Conservation (phyloP, 805 yeast species). For the Kodamaea restingae region DNA sequence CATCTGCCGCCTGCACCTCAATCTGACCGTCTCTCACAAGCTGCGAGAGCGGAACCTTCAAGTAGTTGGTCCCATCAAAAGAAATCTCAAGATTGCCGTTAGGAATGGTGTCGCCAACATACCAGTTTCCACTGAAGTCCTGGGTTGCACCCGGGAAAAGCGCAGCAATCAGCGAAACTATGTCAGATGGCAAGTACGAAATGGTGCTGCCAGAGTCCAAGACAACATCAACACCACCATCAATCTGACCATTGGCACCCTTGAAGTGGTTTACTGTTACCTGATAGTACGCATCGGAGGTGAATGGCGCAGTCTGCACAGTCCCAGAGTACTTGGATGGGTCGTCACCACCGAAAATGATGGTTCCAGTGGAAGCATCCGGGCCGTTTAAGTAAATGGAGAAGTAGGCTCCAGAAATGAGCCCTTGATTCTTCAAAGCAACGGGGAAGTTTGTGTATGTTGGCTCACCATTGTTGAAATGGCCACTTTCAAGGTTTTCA, state of each 20-base stretch:
- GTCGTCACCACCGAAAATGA: conserved; percentile 16
- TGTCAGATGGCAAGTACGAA: conserved; percentile 6
- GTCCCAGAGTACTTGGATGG: conserved; percentile 13
- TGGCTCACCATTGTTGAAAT: not conserved
- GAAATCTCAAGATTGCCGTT: conserved; percentile 2
- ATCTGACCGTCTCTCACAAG: too few relatives aligned
- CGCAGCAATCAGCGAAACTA: conserved; percentile 13
- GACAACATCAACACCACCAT: not conserved
- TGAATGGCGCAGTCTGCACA: conserved; percentile 4
- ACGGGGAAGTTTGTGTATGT: conserved; percentile 17
- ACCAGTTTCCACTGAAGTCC: not conserved
- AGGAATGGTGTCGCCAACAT: conserved; percentile 1
- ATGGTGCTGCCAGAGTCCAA: conserved; percentile 8
- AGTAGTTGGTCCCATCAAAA: conserved; percentile 4
- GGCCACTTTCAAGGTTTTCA: not conserved
- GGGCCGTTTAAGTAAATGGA: conserved; percentile 11
- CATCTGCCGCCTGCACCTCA: too few relatives aligned
- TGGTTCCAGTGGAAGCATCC: conserved; percentile 7
- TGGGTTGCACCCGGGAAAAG: not conserved
- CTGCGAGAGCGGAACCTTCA: conserved; percentile 1
- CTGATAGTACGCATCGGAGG: not conserved
- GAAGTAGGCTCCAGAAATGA: conserved; percentile 17
- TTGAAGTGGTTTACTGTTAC: not conserved
- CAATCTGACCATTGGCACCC: not conserved
- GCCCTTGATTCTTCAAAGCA: conserved; percentile 24